Base-by-base conservation (phyloP, 169 alveolate genomes). In the Plasmodium gallinaceum region DNA sequence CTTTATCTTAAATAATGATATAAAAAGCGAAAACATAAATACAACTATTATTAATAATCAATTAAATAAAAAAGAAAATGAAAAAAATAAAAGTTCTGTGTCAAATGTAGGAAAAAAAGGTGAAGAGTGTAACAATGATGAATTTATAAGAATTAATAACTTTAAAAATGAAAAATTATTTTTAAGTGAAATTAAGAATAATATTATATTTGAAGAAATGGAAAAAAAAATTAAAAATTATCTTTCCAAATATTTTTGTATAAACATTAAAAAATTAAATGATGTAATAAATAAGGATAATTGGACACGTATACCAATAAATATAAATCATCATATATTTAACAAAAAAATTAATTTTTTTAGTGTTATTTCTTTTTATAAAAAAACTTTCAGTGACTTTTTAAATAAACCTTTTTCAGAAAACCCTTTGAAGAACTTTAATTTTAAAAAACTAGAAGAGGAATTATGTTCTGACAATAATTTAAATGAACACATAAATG, bases 171-270 rank as follows among this genome's bases (percentile, higher is more conserved):
- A 68, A 5, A 83, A 32, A 10, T 52, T 48, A n/a, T 54, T 54
- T 18, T 7, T 18, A 9, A 14, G 22, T 8, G n/a, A 66, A 16
- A 37, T 83, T 37, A 57, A 83, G 68, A 54, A 45, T 57, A 39
- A 45, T 45, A 45, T 16, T 20, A 83, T 83, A 52, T 83, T 54
- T 68, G 52, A 52, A 66, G 85, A 83, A 68, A 57, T 83, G 62
- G 91, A 83, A 68, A 83, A 57, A 32, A 83, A 83, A 54, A 54
- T 83, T 68, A 83, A 68, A 83, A 62, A 57, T 68, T 46, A 83
- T 66, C 22, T 83, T 9, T 64, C 45, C 14, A 71, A 54, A 8
- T 43, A 46, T 16, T 69, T 68, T 68, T 83, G 51, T 46, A 12
- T 45, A 14, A 83, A 83, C 54, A 65, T 57, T 32, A 68, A 69